Base-by-base conservation (phyloP, 164 flowering plant genomes). In the Chloranthus sessilifolius region DNA sequence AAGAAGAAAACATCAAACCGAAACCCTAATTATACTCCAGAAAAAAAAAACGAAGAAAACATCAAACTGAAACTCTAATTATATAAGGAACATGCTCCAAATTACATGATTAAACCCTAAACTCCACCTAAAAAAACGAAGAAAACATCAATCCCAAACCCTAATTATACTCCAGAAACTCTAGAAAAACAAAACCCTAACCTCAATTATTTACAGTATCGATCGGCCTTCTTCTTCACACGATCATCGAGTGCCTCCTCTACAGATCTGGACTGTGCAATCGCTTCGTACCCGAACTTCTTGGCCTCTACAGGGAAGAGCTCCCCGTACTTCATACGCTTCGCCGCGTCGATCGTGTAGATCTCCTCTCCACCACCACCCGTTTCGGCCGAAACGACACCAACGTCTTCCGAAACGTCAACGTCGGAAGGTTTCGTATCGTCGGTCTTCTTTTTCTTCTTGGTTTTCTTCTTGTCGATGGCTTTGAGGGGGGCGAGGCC, bases 171-270 rank as follows among this genome's bases (percentile, higher is more conserved):
- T n/a, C n/a, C n/a, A n/a, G 36, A 33, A 33, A 33, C 7, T 33
- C 36, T 21, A 27, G 3, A 10, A 11, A 22, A 30, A 3, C 19
- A 1, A 5, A 0, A n/a, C 7, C 15, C 7, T 5, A 55, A 53
- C 14, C 46, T 56, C 60, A n/a, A n/a, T 67, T 44, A 91, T 79
- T 91, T 91, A 63, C 98, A 88, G 65, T 91, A 91, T 8, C 98
- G 89, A 63, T 88, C 98, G 10, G 98, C 98, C 60, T 88, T 91
- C 83, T 91, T 91, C 85, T 83, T 88, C 10, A 85, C 94, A 9
- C 98, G 84, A 44, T 91, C 95, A 36, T 91, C 92, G 26, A 91
- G 84, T 23, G 95, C 98, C 0, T 79, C 74, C 55, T 87, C 95
- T 2, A 82, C 83, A 33, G 88, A 60, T 43, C 60, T 76, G 23